Base-by-base conservation (phyloP, 2,329 filamentous ascomycete genomes). In the Ophiostoma sp. region DNA sequence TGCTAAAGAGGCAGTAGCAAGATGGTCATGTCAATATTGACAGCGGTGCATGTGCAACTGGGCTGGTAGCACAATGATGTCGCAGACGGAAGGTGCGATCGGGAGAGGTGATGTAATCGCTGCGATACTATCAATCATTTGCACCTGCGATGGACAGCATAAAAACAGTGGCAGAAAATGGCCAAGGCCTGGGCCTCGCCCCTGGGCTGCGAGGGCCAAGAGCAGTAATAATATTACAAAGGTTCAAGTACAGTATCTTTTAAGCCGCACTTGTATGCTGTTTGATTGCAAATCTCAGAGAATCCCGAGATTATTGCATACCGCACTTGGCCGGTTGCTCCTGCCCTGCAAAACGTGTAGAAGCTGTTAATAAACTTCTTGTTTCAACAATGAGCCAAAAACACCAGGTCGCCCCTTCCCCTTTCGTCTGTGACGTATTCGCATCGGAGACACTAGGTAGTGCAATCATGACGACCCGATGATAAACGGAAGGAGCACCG, bases 121-220 rank as follows among this genome's bases (percentile, higher is more conserved):
- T 33, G 57, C 27, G 57, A 35, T 62, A 33, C 2, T 54, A 54
- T 17, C 20, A 48, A 5, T 17, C 6, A 57, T 15, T 8, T 27
- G 52, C 17, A 15, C 52, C 52, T 57, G 52, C 13, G 23, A 57
- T 57, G 7, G 10, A 13, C 52, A 5, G 17, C 6, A 8, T 2
- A 4, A 13, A 11, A 27, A 27, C 11, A 27, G 52, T 57, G 52
- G 27, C 54, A 57, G 3, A 11, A 27, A 57, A 10, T 57, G 27
- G 57, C 57, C 57, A 62, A 62, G 57, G 27, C 23, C 57, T 62
- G 57, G 57, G 57, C 57, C 27, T 62, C 15, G 57, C 57, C 52
- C 23, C 57, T 62, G 33, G 57, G 52, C 52, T 54, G 52, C 20
- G 57, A 48, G 44, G 54, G 57, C 57, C 57, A 62, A 62, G 52